phyloP scores from a whole-genome alignment of 2,329 filamentous ascomycete species.

The Keithomyces neogunnii region DNA sequence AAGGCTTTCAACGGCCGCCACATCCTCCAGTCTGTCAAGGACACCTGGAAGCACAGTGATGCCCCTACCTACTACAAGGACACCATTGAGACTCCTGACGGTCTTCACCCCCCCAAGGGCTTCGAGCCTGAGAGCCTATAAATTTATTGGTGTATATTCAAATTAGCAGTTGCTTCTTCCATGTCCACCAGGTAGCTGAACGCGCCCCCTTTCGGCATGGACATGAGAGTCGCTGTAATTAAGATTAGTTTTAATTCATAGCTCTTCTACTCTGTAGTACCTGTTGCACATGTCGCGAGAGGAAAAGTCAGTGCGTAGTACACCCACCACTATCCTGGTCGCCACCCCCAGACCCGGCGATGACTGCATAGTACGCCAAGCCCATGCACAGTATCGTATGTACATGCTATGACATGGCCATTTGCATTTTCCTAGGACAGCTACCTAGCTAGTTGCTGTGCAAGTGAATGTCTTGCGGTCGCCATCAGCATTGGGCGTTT shows the following conservation, averaged over 20 bases:
- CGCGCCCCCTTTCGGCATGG: background rate
- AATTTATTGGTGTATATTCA: background rate
- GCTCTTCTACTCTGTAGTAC: no score
- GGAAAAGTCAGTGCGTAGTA: no score
- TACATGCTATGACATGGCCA: no score
- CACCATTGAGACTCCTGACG: slow-evolving; percentile 31
- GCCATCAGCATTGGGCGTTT: no score
- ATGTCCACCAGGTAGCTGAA: background rate
- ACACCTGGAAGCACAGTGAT: slow-evolving; percentile 27
- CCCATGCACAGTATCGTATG: no score
- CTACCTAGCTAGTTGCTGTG: no score
- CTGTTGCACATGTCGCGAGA: no score
- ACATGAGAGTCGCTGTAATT: background rate
- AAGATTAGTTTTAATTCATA: background rate
- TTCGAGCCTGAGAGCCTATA: slow-evolving; percentile 18
- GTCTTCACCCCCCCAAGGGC: slow-evolving; percentile 31
- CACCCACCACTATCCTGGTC: no score
- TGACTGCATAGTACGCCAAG: no score
- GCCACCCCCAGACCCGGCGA: no score
- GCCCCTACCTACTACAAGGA: slow-evolving; percentile 34
- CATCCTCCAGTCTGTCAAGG: slow-evolving; percentile 29
- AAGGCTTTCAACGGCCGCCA: slow-evolving; percentile 21
- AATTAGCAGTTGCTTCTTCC: background rate
- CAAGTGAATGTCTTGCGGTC: no score
- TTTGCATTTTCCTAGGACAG: no score